Evolutionary conservation across 345 rosid species (phyloP), one percentile per base, ranked within the genome.

Genomic region (Melaleuca alternifolia): DNA sequence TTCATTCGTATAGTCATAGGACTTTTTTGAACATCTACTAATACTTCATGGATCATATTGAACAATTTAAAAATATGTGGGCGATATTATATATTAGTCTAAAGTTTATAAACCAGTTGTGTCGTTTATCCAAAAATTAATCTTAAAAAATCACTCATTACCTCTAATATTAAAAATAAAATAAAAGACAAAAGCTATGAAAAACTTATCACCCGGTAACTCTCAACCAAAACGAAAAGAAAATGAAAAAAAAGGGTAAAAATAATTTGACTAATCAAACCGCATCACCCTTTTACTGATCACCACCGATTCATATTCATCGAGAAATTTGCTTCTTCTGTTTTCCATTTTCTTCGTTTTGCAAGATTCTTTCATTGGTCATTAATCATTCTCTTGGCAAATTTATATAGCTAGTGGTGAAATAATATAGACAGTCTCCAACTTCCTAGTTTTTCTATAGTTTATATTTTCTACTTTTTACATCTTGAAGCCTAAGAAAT

Each of bases 41-140:
- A 5, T 57, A 57, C 61, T 56, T 56, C 0, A 56, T 23, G 28
- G 3, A 26, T 0, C 14, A 24, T 5, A 56, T 56, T 56, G 26
- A 24, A 24, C 13, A 24, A 57, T 24, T 24, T 57, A 57, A 57
- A 24, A 26, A 0, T 57, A 10, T 5, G 23, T 10, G 3, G 11
- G 24, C 0, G 2, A 57, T 11, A 26, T 57, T 5, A 6, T n/a
- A 57, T 0, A 5, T 2, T 24, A 11, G 28, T 24, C 28, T 28
- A 57, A 57, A 57, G 7, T 24, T 24, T 57, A 6, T 12, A 0
- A 13, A 24, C 26, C 14, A 57, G 10, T 57, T 5, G 30, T 24
- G 13, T 57, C 7, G 10, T 57, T 57, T 57, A 57, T 57, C 30
- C 62, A 0, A 0, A 57, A 41, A 41, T 41, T 41, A 41, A 54